Evolutionary conservation across 108 stramenopile species (phyloP).

Genomic region (Asterionellopsis glacialis): DNA sequence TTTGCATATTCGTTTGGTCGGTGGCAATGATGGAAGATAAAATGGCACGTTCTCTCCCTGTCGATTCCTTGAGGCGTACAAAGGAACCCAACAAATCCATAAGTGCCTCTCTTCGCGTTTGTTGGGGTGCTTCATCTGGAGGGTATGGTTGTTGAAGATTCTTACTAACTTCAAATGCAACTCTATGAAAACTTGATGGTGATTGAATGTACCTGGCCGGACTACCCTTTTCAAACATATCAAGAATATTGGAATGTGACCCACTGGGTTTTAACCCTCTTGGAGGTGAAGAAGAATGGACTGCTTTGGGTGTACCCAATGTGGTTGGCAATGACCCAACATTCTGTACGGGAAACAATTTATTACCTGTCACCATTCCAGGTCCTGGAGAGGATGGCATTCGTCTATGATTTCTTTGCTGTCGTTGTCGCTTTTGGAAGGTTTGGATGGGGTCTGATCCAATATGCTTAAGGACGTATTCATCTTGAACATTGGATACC

Average conservation of each 20-base stretch:
- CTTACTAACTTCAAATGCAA: no score
- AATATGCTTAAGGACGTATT: conserved; percentile 15
- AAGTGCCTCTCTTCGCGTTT: conserved; percentile 9
- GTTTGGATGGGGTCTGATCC: neutral
- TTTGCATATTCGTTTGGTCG: conserved; percentile 3
- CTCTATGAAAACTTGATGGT: no score
- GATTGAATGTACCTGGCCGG: no score
- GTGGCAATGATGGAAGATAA: conserved; percentile 41
- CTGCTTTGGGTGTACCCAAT: neutral
- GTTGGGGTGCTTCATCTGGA: neutral
- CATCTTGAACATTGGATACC: conserved; percentile 25
- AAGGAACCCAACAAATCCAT: conserved; percentile 45
- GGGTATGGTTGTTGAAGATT: no score
- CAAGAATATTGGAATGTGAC: neutral
- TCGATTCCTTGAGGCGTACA: conserved; percentile 61
- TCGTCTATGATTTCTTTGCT: neutral
- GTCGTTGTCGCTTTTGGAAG: neutral
- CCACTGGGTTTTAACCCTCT: neutral
- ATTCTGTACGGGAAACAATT: neutral
- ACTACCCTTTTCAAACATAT: no score
- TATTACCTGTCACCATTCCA: neutral
- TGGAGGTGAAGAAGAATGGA: neutral
- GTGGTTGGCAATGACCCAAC: neutral
- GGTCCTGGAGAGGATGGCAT: neutral
- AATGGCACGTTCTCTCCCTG: conserved; percentile 61